phyloP scores from a whole-genome alignment of 371 early-diverging fungal species.

The Haplosporangium sp. region DNA sequence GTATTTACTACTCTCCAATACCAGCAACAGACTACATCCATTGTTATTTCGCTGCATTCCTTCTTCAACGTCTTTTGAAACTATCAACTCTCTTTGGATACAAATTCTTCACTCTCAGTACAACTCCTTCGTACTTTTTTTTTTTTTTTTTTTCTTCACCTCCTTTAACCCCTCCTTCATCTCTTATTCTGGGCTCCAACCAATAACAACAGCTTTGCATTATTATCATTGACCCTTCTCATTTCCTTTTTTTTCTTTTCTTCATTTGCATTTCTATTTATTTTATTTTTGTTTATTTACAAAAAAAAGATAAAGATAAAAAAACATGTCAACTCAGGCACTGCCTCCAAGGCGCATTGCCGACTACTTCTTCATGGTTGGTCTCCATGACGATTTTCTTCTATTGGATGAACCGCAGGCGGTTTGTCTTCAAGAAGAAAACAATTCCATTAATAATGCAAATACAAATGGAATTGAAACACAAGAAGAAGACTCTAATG shows the following conservation, averaged over 20 bases:
- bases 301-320: not conserved
- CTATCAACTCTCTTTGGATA: not conserved
- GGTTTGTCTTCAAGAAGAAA: not conserved
- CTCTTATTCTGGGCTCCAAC: not conserved
- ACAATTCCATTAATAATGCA: not conserved
- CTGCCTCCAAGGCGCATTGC: constrained; percentile 41
- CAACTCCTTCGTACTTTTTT: not conserved
- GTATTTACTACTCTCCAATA: not conserved
- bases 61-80: not conserved
- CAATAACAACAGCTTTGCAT: too few species aligned
- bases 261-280: too few species aligned
- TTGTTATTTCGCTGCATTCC: not conserved
- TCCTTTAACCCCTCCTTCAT: not conserved
- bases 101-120: not conserved
- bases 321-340: constrained; percentile 22
- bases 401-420: constrained; percentile 1
- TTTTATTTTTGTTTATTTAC: not conserved
- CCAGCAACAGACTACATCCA: not conserved
- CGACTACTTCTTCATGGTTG: constrained; percentile 47
- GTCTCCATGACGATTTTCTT: constrained; percentile 28
- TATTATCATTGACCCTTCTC: too few species aligned
- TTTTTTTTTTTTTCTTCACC: not conserved
- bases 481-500: not conserved
- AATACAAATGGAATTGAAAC: not conserved
- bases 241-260: too few species aligned